These are phyloP conservation scores for Ogataea trehalophila DNA, from an alignment of 805 yeast species.

Conservation along the genomic window DNA sequence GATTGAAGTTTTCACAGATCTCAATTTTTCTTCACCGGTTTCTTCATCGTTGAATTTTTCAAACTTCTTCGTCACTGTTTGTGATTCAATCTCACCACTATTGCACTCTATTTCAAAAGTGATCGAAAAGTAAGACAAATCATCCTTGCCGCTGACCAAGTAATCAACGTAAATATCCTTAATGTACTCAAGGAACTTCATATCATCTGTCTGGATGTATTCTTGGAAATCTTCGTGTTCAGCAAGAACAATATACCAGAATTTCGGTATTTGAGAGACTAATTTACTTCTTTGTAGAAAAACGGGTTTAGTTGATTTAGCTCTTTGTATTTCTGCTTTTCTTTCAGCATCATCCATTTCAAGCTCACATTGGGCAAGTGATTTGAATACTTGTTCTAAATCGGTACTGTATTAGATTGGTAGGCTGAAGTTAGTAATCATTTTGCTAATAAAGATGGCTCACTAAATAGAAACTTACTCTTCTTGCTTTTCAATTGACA, in stretches of 20 bases:
- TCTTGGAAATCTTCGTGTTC: conserved; percentile 84
- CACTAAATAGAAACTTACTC: conserved; percentile 1
- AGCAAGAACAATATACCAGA: conserved; percentile 85
- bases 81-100: conserved; percentile 47
- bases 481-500: background rate
- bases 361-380: conserved; percentile 52
- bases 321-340: conserved; percentile 51
- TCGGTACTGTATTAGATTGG: conserved; percentile 1
- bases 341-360: conserved; percentile 57
- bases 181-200: conserved; percentile 65
- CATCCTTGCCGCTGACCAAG: conserved; percentile 30
- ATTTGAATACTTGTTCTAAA: conserved; percentile 38
- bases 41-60: conserved; percentile 38
- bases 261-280: conserved; percentile 56
- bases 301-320: conserved; percentile 50
- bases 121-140: conserved; percentile 50
- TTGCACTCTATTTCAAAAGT: conserved; percentile 50
- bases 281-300: conserved; percentile 52
- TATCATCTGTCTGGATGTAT: conserved; percentile 69
- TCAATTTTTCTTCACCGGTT: conserved; percentile 50
- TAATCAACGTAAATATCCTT: conserved; percentile 58
- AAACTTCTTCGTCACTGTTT: conserved; percentile 58
- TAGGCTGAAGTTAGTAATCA: background rate
- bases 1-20: conserved; percentile 50
- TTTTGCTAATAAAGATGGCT: background rate